phyloP scores from a whole-genome alignment of 2,329 filamentous ascomycete species.

The Colletotrichum magnum region DNA sequence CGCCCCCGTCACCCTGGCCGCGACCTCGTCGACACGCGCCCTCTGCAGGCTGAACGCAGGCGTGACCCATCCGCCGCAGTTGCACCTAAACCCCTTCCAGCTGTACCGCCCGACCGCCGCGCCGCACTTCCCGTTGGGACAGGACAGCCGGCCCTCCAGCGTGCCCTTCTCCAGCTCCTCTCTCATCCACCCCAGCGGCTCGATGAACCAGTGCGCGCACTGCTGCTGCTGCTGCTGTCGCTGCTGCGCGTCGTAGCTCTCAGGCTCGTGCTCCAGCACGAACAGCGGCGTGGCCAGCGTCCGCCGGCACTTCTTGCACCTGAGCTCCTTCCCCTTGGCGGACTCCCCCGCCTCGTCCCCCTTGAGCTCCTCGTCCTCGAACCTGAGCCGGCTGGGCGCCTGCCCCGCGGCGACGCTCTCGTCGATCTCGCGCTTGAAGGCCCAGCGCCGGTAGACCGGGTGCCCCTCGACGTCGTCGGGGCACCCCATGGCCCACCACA shows the following conservation, averaged over 20 bases:
- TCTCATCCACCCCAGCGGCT: conserved; percentile 96
- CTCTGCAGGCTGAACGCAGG: conserved; percentile 90
- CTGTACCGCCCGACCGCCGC: conserved; percentile 92
- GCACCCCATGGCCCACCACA: conserved; percentile 91
- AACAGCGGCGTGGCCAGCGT: conserved; percentile 71
- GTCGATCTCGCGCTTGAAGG: conserved; percentile 68
- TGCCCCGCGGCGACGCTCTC: conserved; percentile 78
- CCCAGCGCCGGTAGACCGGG: conserved; percentile 83
- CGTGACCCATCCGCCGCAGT: conserved; percentile 90
- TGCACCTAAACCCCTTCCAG: conserved; percentile 96
- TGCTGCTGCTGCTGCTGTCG: conserved; percentile 22
- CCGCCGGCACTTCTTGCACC: conserved; percentile 92
- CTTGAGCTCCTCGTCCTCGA: conserved; percentile 78
- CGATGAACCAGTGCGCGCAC: conserved; percentile 91
- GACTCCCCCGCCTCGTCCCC: conserved; percentile 43
- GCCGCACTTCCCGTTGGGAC: conserved; percentile 83
- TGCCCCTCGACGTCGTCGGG: conserved; percentile 76
- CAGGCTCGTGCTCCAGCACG: conserved; percentile 73
- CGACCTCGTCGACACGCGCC: conserved; percentile 82
- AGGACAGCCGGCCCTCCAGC: conserved; percentile 87
- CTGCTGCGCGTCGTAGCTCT: conserved; percentile 19
- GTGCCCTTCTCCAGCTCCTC: conserved; percentile 83
- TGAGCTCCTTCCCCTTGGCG: conserved; percentile 69
- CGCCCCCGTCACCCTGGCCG: conserved; percentile 45
- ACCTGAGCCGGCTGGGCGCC: conserved; percentile 86